Base-by-base conservation (phyloP, 768 basidiomycete genomes). In the Leccinum olivaceopallidum region DNA sequence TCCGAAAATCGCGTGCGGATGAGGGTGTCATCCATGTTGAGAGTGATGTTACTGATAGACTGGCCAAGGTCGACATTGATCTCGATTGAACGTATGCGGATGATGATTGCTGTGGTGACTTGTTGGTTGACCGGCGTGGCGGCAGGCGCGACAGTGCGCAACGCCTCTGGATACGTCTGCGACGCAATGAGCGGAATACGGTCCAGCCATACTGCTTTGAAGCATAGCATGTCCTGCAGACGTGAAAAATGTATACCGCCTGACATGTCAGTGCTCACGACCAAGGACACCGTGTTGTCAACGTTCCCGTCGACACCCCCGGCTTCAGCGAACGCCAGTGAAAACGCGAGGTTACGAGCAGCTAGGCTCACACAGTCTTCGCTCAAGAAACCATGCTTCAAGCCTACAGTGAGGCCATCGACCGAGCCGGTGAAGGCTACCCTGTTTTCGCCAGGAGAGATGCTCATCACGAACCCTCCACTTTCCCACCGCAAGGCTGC, bases 181-280 rank as follows among this genome's bases (percentile, higher is more conserved):
- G 78, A 72, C 20, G 85, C 83, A 67, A 95, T 83, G 8, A 90
- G 76, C 0, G 93, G 92, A 28, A 95, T 92, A 39, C 86, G 86
- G 68, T 95, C 94, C 51, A 96, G 72, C 93, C 94, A 96, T 13
- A 96, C 92, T 6, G 94, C 94, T 73, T 95, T 95, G 82, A 96
- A 94, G 73, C 92, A 95, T 20, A 98, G 80, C 56, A 95, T 86
- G 69, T 97, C 95, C 73, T 95, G 94, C 30, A 97, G 75, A 13
- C 94, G 86, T 5, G 92, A 91, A 68, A 98, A 89, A 22, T 88
- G 85, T 44, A 95, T 82, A 6, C 81, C 86, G 0, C 90, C 92
- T 4, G 87, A 79, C 57, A 98, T 83, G 69, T 93, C 89, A 0
- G 94, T 95, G 69, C 94, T 92, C n/a, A 95, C 70, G 7, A 90